These are phyloP conservation scores for Eleusine indica DNA, from an alignment of 176 grass and related monocot species.

Conservation along the genomic window DNA sequence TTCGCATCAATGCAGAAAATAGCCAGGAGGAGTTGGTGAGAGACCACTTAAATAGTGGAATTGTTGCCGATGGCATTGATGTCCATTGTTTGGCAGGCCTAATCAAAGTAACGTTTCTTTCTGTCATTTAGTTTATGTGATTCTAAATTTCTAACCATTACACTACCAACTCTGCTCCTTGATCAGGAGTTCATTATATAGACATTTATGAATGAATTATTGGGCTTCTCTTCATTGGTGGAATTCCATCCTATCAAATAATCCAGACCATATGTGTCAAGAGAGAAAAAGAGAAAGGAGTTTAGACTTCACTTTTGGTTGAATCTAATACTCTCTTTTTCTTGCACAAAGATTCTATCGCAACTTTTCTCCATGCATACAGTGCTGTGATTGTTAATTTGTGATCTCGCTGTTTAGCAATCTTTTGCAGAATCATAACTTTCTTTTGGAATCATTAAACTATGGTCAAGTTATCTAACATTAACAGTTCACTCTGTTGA, in stretches of 20 bases:
- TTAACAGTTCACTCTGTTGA: neutral
- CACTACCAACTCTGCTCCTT: neutral
- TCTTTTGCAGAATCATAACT: slow-evolving; percentile 30
- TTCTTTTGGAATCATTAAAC: slow-evolving; percentile 19
- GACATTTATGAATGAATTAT: slow-evolving; percentile 12
- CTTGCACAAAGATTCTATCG: slow-evolving; percentile 11
- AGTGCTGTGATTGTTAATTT: slow-evolving; percentile 10
- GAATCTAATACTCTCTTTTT: slow-evolving; percentile 28
- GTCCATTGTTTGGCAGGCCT: slow-evolving; percentile 77
- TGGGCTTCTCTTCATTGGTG: neutral
- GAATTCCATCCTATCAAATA: neutral
- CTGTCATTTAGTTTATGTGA: neutral
- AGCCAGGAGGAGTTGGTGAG: slow-evolving; percentile 78
- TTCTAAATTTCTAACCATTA: slow-evolving; percentile 22
- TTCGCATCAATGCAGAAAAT: slow-evolving; percentile 79
- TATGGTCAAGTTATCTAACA: slow-evolving; percentile 5
- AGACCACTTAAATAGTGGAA: slow-evolving; percentile 74
- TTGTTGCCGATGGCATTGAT: slow-evolving; percentile 69
- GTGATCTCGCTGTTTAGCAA: neutral
- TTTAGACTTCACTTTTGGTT: slow-evolving; percentile 13
- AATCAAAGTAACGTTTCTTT: slow-evolving; percentile 69
- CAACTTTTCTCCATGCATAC: slow-evolving; percentile 24
- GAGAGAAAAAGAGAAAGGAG: neutral
- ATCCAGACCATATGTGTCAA: neutral
- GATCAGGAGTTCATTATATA: neutral